Evolutionary conservation across 2,329 filamentous ascomycete genomes (phyloP).

Genomic region (Paramyrothecium roridum): DNA sequence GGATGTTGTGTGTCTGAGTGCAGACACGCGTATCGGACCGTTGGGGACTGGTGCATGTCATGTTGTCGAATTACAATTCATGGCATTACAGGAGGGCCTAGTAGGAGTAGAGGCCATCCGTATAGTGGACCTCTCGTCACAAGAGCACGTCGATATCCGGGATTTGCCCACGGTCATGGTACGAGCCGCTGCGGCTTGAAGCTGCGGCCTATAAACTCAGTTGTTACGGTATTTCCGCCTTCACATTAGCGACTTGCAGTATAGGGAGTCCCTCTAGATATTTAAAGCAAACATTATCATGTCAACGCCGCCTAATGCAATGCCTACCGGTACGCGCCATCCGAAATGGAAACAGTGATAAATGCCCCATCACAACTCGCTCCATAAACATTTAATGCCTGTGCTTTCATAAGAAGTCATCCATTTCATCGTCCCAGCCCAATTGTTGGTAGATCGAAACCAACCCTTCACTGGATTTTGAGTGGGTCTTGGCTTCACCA

Average conservation of each 20-base stretch:
- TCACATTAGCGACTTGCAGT: neutral
- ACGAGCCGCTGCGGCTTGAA: conserved; percentile 25
- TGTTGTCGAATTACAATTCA: conserved; percentile 68
- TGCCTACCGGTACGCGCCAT: neutral
- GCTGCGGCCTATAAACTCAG: neutral
- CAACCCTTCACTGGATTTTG: conserved; percentile 17
- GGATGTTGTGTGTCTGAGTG: conserved; percentile 71
- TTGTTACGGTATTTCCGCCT: conserved; percentile 2
- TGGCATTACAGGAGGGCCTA: conserved; percentile 65
- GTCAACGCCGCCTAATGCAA: neutral
- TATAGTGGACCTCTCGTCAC: conserved; percentile 68
- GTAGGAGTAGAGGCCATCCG: conserved; percentile 69
- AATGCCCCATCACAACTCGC: neutral
- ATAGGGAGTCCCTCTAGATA: too few relatives aligned
- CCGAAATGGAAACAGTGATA: neutral
- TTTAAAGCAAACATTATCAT: neutral
- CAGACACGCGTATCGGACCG: conserved; percentile 71
- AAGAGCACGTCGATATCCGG: conserved; percentile 74
- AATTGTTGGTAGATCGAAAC: conserved; percentile 51
- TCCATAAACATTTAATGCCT: conserved; percentile 3
- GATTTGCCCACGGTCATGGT: conserved; percentile 70
- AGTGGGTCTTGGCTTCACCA: conserved; percentile 10
- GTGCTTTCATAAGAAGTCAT: conserved; percentile 37
- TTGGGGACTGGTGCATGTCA: conserved; percentile 71
- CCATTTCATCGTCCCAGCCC: conserved; percentile 57